These are phyloP conservation scores for Jackrogersella multiformis DNA, from an alignment of 495 filamentous ascomycete species.

Conservation along the genomic window DNA sequence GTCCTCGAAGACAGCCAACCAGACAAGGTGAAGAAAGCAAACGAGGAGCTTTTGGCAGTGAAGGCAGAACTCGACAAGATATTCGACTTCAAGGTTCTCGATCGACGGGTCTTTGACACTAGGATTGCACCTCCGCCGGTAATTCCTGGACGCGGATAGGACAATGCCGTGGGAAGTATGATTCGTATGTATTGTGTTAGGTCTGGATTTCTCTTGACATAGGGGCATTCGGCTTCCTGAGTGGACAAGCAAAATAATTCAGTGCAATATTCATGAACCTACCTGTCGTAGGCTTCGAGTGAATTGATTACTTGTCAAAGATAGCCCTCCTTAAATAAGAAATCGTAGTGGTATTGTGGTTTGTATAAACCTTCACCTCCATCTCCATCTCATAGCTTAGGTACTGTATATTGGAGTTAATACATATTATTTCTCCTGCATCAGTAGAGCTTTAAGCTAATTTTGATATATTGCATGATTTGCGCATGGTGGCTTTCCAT, in stretches of 20 bases:
- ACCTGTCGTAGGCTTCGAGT: too few relatives aligned
- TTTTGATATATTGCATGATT: too few relatives aligned
- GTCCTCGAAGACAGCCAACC: conserved; percentile 52
- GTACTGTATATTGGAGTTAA: too few relatives aligned
- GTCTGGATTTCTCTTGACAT: neutral
- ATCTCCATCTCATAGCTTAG: too few relatives aligned
- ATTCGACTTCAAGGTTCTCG: conserved; percentile 56
- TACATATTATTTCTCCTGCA: too few relatives aligned
- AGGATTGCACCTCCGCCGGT: conserved; percentile 37
- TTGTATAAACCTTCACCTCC: too few relatives aligned
- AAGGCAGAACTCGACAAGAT: conserved; percentile 50
- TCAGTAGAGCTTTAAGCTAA: too few relatives aligned
- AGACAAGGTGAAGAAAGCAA: conserved; percentile 53
- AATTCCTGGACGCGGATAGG: conserved; percentile 27
- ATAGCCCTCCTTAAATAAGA: too few relatives aligned
- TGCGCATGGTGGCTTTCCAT: too few relatives aligned
- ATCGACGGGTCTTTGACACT: conserved; percentile 55
- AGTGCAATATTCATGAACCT: neutral
- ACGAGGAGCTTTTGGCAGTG: conserved; percentile 47
- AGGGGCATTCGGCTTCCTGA: neutral
- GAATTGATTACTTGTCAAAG: too few relatives aligned
- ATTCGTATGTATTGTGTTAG: neutral
- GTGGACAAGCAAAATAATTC: neutral
- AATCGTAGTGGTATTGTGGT: too few relatives aligned
- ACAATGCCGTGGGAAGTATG: neutral